phyloP scores from a whole-genome alignment of 2,329 filamentous ascomycete species.

The Phialemonium atrogriseum region DNA sequence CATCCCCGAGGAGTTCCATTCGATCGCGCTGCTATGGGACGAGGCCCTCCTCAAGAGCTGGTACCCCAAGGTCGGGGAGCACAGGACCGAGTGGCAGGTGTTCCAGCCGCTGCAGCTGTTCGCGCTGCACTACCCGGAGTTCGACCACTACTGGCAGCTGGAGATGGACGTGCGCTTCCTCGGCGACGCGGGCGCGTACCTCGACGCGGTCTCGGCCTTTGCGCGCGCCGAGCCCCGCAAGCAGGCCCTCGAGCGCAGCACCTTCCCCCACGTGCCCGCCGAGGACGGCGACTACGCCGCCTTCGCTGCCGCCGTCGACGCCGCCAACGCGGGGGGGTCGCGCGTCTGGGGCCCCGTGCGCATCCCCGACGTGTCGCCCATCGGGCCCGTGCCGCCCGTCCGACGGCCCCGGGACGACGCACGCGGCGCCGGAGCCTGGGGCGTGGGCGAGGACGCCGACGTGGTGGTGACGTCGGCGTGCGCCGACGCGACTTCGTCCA shows the following conservation, averaged over 20 bases:
- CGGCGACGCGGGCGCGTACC: constrained; percentile 20
- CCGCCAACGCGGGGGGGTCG: constrained; percentile 16
- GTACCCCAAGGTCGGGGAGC: constrained; percentile 54
- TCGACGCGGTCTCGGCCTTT: constrained; percentile 26
- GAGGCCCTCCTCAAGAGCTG: constrained; percentile 57
- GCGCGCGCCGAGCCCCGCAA: constrained; percentile 46
- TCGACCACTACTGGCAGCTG: constrained; percentile 27
- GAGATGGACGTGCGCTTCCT: constrained; percentile 37
- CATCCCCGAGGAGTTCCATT: constrained; percentile 56
- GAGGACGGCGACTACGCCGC: constrained; percentile 39
- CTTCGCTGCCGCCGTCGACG: constrained; percentile 23
- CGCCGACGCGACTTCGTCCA: constrained; percentile 16
- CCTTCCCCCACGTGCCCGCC: constrained; percentile 44
- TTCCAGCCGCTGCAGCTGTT: constrained; percentile 25
- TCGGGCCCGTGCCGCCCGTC: constrained; percentile 18
- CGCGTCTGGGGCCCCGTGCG: constrained; percentile 21
- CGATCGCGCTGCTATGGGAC: constrained; percentile 63
- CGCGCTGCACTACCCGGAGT: constrained; percentile 23
- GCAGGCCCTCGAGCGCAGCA: constrained; percentile 49
- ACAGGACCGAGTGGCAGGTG: constrained; percentile 23
- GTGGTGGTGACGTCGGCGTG: constrained; percentile 21
- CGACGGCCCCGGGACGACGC: constrained; percentile 2
- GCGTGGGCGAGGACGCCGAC: constrained; percentile 25
- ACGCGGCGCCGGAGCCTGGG: constrained; percentile 18
- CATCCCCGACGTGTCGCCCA: constrained; percentile 18